phyloP scores from a whole-genome alignment of 2,329 filamentous ascomycete species.

The Clonostachys rosea region DNA sequence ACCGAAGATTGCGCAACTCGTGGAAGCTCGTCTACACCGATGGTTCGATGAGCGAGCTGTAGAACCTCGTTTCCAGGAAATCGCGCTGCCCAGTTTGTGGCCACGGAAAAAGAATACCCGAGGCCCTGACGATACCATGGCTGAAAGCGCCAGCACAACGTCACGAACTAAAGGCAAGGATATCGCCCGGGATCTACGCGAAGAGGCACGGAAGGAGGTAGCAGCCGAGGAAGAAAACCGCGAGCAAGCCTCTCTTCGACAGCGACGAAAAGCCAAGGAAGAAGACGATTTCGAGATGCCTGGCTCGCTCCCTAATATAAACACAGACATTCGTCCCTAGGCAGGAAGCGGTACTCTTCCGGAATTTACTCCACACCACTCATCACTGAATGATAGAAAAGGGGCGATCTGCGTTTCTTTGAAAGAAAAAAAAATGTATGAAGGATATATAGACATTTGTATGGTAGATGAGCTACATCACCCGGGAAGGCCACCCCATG shows the following conservation, averaged over 20 bases:
- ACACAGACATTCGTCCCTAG: conserved; percentile 12
- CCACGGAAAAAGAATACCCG: conserved; percentile 79
- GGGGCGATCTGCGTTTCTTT: too few species aligned
- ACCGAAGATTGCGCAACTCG: conserved; percentile 80
- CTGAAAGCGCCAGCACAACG: conserved; percentile 40
- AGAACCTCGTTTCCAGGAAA: conserved; percentile 83
- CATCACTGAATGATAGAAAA: too few species aligned
- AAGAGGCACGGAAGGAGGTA: conserved; percentile 42
- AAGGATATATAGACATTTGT: too few species aligned
- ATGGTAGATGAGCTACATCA: too few species aligned
- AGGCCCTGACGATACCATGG: conserved; percentile 58
- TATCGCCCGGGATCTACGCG: conserved; percentile 40
- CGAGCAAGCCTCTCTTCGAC: conserved; percentile 29
- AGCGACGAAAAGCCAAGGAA: conserved; percentile 27
- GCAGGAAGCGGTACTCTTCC: background rate
- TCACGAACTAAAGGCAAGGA: conserved; percentile 50
- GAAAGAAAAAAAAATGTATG: too few species aligned
- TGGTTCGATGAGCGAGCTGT: conserved; percentile 89
- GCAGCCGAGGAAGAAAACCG: conserved; percentile 36
- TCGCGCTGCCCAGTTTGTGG: conserved; percentile 78
- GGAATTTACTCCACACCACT: too few species aligned
- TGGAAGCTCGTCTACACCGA: conserved; percentile 73
- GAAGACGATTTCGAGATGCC: conserved; percentile 39
- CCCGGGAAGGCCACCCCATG: background rate
- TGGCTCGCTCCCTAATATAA: conserved; percentile 36